These are phyloP conservation scores for Tetracladium setigerum DNA, from an alignment of 495 filamentous ascomycete species.

Conservation along the genomic window DNA sequence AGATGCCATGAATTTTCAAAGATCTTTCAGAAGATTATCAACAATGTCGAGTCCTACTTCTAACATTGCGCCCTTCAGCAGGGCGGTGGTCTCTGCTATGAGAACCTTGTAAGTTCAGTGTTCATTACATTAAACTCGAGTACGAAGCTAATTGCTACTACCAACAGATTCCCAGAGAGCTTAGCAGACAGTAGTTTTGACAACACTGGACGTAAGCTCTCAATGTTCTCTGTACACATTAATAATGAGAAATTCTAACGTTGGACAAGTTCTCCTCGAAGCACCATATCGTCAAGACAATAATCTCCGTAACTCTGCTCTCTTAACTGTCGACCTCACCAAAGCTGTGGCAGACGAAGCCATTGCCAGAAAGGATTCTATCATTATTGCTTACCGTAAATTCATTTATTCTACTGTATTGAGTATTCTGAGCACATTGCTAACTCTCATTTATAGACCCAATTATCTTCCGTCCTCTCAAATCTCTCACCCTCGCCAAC, in stretches of 20 bases:
- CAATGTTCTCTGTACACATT: not conserved
- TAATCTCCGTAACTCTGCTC: constrained; percentile 56
- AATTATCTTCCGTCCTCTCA: constrained; percentile 89
- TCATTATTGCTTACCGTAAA: constrained; percentile 84
- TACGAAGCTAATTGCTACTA: constrained; percentile 14
- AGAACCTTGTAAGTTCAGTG: constrained; percentile 59
- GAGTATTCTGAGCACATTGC: not conserved
- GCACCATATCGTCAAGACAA: constrained; percentile 41
- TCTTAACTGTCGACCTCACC: constrained; percentile 90
- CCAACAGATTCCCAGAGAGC: constrained; percentile 71
- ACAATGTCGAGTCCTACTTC: not conserved
- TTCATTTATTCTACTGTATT: not conserved
- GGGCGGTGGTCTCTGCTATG: constrained; percentile 74
- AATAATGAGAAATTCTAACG: constrained; percentile 3
- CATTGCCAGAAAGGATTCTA: constrained; percentile 62
- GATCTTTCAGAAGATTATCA: constrained; percentile 3
- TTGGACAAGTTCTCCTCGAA: constrained; percentile 60
- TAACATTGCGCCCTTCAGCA: constrained; percentile 48
- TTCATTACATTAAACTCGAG: not conserved
- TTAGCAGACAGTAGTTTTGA: constrained; percentile 89
- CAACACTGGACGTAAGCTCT: constrained; percentile 70
- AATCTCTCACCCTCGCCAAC: constrained; percentile 75
- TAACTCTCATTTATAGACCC: constrained; percentile 53
- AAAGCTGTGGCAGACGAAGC: constrained; percentile 87
- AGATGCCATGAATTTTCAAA: constrained; percentile 12